Percentiles rank a stretch among this genome's conserved stretches.
Conservation (phyloP, 352 stramenopile species). For the Phytophthora kernoviae region DNA sequence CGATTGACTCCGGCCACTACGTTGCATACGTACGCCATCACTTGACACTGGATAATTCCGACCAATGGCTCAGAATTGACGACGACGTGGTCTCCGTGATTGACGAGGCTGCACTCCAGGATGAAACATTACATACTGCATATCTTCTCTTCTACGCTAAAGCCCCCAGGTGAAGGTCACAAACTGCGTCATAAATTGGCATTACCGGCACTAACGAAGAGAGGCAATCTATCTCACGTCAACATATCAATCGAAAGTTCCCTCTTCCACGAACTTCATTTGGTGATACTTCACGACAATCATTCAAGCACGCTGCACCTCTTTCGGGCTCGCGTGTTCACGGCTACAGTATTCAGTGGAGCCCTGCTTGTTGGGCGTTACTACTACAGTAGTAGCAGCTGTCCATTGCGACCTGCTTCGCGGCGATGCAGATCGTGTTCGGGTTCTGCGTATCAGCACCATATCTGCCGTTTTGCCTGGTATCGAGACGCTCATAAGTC, state of each 20-base stretch:
- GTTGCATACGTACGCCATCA: conserved; percentile 58
- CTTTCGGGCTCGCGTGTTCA: neutral
- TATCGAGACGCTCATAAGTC: no score
- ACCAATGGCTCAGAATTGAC: conserved; percentile 72
- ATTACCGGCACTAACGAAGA: no score
- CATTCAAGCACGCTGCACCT: neutral
- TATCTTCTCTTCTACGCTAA: conserved; percentile 82
- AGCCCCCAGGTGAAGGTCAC: conserved; percentile 16
- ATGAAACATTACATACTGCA: conserved; percentile 60
- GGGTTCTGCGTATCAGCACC: no score
- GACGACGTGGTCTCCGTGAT: conserved; percentile 65
- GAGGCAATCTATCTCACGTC: neutral
- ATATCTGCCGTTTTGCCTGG: no score
- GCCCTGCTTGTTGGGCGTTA: no score
- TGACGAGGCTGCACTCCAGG: conserved; percentile 43
- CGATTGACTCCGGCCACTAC: conserved; percentile 76
- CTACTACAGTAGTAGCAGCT: no score
- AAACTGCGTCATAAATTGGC: neutral
- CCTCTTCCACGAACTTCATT: neutral
- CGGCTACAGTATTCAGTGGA: neutral
- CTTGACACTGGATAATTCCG: conserved; percentile 7
- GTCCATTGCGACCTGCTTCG: no score
- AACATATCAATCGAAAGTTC: neutral
- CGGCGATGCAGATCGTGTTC: no score
- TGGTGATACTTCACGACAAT: neutral